Evolutionary conservation across 148 eudicot genomes (phyloP).

Genomic region (Hydrangea macrophylla): DNA sequence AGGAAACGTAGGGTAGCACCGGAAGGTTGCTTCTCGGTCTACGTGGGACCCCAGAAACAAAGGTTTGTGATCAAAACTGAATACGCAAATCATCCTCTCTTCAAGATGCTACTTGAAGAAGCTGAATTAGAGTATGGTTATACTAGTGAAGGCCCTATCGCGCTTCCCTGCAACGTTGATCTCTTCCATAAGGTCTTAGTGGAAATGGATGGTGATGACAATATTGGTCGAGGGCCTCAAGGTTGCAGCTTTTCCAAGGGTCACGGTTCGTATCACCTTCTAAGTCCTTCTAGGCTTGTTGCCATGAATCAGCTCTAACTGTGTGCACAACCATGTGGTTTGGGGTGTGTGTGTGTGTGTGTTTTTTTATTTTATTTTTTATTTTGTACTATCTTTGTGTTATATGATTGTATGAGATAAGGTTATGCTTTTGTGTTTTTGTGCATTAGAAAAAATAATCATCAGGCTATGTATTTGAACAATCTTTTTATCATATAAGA

Average conservation of each 20-base stretch:
- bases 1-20: constrained; percentile 27
- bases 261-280: constrained; percentile 32
- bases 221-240: not conserved
- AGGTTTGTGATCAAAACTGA: constrained; percentile 62
- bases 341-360: not conserved
- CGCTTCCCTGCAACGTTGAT: constrained; percentile 66
- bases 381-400: too few species aligned
- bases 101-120: constrained; percentile 56
- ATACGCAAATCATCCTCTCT: constrained; percentile 56
- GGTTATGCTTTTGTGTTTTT: too few species aligned
- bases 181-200: constrained; percentile 42
- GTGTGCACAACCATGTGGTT: not conserved
- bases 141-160: constrained; percentile 53
- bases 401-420: too few species aligned
- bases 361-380: too few species aligned
- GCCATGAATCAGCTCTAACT: constrained; percentile 15
- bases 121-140: constrained; percentile 70
- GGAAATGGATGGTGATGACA: constrained; percentile 41
- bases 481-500: too few species aligned
- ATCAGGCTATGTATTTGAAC: too few species aligned
- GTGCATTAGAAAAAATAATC: too few species aligned
- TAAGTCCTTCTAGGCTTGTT: constrained; percentile 23
- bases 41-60: constrained; percentile 62
- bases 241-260: constrained; percentile 27
- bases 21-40: constrained; percentile 70